Evolutionary conservation across 768 basidiomycete species (phyloP).

Genomic region (Favolaschia claudopus): DNA sequence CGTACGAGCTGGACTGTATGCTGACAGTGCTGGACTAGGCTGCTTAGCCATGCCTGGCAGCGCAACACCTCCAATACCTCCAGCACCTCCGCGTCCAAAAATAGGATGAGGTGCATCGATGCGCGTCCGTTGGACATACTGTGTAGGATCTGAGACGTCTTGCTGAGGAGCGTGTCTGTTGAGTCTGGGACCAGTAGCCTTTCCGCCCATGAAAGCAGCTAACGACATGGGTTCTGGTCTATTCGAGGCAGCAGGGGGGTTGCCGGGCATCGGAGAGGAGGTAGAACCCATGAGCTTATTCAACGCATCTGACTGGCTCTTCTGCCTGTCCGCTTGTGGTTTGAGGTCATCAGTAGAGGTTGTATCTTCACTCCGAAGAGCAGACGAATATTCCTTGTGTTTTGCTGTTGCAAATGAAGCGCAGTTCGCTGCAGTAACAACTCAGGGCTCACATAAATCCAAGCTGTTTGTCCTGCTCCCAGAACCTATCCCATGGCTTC

Average conservation of each 20-base stretch:
- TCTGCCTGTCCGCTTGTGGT: slow-evolving; percentile 42
- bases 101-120: slow-evolving; percentile 70
- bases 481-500: slow-evolving; percentile 52
- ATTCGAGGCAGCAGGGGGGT: slow-evolving; percentile 19
- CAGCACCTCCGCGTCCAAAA: slow-evolving; percentile 78
- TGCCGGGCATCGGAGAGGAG: neutral
- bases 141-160: slow-evolving; percentile 68
- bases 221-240: slow-evolving; percentile 68
- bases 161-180: slow-evolving; percentile 77
- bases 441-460: slow-evolving; percentile 55
- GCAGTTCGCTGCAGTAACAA: slow-evolving; percentile 6
- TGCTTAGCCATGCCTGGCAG: slow-evolving; percentile 71
- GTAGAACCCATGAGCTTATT: slow-evolving; percentile 51
- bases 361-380: slow-evolving; percentile 30
- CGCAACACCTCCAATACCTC: too few relatives aligned
- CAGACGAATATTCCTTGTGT: slow-evolving; percentile 32
- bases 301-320: slow-evolving; percentile 53
- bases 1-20: slow-evolving; percentile 19
- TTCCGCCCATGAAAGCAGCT: slow-evolving; percentile 84
- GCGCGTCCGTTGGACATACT: slow-evolving; percentile 69
- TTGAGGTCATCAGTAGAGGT: slow-evolving; percentile 17
- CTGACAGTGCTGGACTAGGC: neutral
- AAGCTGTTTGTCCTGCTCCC: slow-evolving; percentile 46
- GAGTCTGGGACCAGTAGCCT: slow-evolving; percentile 75
- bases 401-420: slow-evolving; percentile 17